phyloP scores from a whole-genome alignment of 1,139 yeast species.

The Sugiyamaella pinicola region DNA sequence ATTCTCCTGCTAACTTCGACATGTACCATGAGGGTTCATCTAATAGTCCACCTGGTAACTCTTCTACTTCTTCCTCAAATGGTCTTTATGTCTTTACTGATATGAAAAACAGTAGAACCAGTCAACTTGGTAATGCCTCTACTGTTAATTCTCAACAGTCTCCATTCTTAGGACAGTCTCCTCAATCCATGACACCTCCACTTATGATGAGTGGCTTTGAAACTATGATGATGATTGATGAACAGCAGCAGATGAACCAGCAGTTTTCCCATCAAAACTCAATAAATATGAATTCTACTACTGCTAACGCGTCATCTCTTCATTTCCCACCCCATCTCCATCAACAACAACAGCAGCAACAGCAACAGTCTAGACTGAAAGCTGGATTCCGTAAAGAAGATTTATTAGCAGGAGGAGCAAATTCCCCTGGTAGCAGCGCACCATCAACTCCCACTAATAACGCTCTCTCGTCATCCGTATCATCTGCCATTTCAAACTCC shows the following conservation, averaged over 20 bases:
- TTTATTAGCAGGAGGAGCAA: constrained; percentile 11
- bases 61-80: not conserved
- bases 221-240: constrained; percentile 20
- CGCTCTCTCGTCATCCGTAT: constrained; percentile 17
- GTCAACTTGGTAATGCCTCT: constrained; percentile 5
- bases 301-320: constrained; percentile 6
- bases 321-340: constrained; percentile 20
- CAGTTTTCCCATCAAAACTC: constrained; percentile 6
- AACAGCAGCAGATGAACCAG: constrained; percentile 17
- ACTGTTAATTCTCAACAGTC: constrained; percentile 11
- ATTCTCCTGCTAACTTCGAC: constrained; percentile 7
- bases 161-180: constrained; percentile 13
- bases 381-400: constrained; percentile 21
- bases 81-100: constrained; percentile 15
- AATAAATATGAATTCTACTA: constrained; percentile 15
- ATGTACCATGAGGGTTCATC: constrained; percentile 7
- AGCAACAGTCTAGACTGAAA: constrained; percentile 19
- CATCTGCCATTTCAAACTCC: constrained; percentile 16
- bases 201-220: constrained; percentile 21
- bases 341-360: constrained; percentile 14
- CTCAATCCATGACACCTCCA: constrained; percentile 20
- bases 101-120: constrained; percentile 6
- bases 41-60: constrained; percentile 6
- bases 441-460: constrained; percentile 15
- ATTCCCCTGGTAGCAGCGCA: constrained; percentile 15